These are phyloP conservation scores for Chimonanthus salicifolius DNA, from an alignment of 164 flowering plant genomes.

Conservation along the genomic window DNA sequence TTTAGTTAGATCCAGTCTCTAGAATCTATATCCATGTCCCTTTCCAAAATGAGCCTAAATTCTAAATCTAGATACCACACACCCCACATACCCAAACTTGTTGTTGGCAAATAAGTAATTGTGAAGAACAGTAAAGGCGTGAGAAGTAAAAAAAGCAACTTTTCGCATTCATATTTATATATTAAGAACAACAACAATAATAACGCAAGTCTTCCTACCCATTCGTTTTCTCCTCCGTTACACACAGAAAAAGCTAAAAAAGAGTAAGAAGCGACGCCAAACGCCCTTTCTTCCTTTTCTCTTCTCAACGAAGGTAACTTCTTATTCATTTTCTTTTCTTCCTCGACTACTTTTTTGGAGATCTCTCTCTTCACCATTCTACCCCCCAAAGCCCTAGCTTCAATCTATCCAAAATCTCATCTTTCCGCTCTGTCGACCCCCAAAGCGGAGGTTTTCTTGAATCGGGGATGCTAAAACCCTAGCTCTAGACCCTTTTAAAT, in stretches of 20 bases:
- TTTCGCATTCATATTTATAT: not conserved
- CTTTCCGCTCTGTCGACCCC: not conserved
- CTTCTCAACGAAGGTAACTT: not conserved
- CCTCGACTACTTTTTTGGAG: not conserved
- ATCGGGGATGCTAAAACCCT: not conserved
- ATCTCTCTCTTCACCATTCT: too few species aligned
- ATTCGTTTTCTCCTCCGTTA: not conserved
- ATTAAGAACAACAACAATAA: too few species aligned
- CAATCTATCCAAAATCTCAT: not conserved
- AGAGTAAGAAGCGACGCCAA: conserved; percentile 2
- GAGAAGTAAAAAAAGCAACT: too few species aligned
- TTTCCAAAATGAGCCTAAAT: too few species aligned
- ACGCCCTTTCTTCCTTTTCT: not conserved
- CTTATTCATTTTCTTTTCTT: not conserved
- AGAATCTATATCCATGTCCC: too few species aligned
- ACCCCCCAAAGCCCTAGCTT: conserved; percentile 1
- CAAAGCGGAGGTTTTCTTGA: not conserved
- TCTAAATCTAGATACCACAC: too few species aligned
- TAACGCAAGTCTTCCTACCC: not conserved
- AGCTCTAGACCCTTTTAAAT: not conserved
- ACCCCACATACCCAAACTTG: too few species aligned
- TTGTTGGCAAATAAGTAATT: too few species aligned
- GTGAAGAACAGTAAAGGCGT: too few species aligned
- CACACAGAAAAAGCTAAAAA: not conserved
- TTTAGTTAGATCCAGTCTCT: too few species aligned